phyloP scores from a whole-genome alignment of 2,329 filamentous ascomycete genomes.

The Immersiporthe knoxdaviesiana region DNA sequence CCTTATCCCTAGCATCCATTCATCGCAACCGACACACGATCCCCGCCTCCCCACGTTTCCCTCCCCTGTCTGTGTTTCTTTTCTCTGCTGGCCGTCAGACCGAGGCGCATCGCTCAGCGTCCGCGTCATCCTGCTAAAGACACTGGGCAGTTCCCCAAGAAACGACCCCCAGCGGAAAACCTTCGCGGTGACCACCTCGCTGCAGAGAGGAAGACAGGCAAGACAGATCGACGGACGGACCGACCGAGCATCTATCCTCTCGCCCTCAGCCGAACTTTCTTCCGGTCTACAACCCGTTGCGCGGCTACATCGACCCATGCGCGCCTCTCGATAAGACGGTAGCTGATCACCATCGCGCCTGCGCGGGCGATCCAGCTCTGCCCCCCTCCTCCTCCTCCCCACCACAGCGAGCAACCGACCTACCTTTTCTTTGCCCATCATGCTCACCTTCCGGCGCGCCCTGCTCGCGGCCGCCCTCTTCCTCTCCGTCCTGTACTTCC shows the following conservation, averaged over 20 bases:
- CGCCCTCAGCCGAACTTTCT: not conserved
- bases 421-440: conserved; percentile 44
- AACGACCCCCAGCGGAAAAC: not conserved
- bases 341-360: conserved; percentile 2
- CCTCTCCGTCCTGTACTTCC: conserved; percentile 70
- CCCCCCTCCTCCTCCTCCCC: too few species aligned
- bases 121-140: not conserved
- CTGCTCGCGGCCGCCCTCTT: conserved; percentile 71
- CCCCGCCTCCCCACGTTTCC: not conserved
- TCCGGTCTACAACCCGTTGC: not conserved
- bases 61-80: too few species aligned
- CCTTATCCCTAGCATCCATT: not conserved
- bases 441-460: conserved; percentile 81
- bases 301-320: conserved; percentile 7
- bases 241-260: not conserved
- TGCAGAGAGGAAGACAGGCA: not conserved
- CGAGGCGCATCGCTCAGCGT: not conserved
- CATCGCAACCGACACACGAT: not conserved
- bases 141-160: not conserved
- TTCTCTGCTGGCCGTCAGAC: not conserved
- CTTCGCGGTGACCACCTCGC: not conserved
- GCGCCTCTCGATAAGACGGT: not conserved
- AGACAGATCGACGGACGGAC: not conserved
- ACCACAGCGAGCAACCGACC: not conserved
- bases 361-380: conserved; percentile 10